These are phyloP conservation scores for Kregervanrija pseudodelftensis DNA, from an alignment of 805 yeast species.

Conservation along the genomic window DNA sequence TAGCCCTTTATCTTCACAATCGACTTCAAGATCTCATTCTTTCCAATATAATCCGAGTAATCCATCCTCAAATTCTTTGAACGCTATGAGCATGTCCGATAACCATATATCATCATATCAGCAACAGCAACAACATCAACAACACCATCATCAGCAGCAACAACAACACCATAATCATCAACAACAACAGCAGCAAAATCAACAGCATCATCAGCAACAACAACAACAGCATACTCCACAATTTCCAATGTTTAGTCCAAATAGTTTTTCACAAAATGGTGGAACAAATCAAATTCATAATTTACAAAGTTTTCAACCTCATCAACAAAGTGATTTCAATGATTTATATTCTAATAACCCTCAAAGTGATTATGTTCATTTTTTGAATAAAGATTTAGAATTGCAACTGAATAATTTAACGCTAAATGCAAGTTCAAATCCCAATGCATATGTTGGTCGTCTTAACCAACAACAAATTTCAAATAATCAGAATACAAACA, in stretches of 20 bases:
- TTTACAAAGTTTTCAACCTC: too few species aligned
- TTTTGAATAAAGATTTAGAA: conserved; percentile 16
- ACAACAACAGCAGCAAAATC: conserved; percentile 3
- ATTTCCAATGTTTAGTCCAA: not conserved
- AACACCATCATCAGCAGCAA: conserved; percentile 3
- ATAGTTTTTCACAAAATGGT: too few species aligned
- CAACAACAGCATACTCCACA: conserved; percentile 2
- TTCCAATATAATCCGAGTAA: too few species aligned
- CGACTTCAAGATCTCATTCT: too few species aligned
- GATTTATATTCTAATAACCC: conserved; percentile 1
- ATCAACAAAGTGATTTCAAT: too few species aligned
- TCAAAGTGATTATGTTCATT: conserved; percentile 8
- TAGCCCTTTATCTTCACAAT: too few species aligned
- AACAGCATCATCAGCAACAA: conserved; percentile 5
- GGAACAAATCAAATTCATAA: too few species aligned
- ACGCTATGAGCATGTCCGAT: too few species aligned
- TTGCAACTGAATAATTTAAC: conserved; percentile 13
- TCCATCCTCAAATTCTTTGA: too few species aligned
- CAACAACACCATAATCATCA: conserved; percentile 2
- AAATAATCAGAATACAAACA: too few species aligned
- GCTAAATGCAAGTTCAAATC: conserved; percentile 3
- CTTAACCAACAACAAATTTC: too few species aligned
- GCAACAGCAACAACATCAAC: conserved; percentile 1
- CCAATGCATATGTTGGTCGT: too few species aligned
- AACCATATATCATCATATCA: not conserved